Base-by-base conservation (phyloP, 192 early-diverging fungal species). In the Backusella australiensis region DNA sequence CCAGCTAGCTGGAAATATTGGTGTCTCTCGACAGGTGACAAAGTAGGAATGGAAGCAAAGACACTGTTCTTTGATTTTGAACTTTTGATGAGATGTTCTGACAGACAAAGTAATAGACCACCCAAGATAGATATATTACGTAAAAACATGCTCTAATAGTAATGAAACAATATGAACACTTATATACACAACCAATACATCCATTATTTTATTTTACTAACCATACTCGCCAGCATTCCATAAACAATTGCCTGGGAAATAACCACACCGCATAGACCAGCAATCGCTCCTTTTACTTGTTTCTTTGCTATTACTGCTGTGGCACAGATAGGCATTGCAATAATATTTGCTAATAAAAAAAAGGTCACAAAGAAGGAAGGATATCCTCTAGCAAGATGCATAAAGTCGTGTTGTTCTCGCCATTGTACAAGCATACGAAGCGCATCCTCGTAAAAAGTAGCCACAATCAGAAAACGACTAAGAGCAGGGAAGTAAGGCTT, bases 361-460 rank as follows among this genome's bases (percentile, higher is more conserved):
- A 94, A 21, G 72, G 96, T 93, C 69, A 92, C 92, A 21, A 93
- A 17, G 7, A 90, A 91, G 85, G 89, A 91, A 0, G 93, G 93
- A 77, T 97, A 95, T 67, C 91, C 85, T 65, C 94, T 89, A 75
- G 91, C 89, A 70, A 89, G 86, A 71, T 96, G 85, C 70, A 98
- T 85, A 83, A 92, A 98, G 75, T 85, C 91, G 34, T 94, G 85
- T 87, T 98, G 96, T 81, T 96, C 94, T 67, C 84, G 79, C 91
- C 95, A 98, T 81, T 97, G 96, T 69, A 93, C 86, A 77, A 92
- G 83, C 67, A 98, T 96, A 53, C 96, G 91, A 34, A 96, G 75
- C 2, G 96, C 89, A 82, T 98, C 97, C 79, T 98, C 97, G 66
- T 96, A 82, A 81, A 98, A 99, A 15, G 97, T 98, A 35, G 93